A percentile compares a stretch with the other conserved stretches of the same genome.
Evolutionary conservation across 2,329 filamentous ascomycete species (phyloP).

Genomic region (Torrubiellomyces zombiae): DNA sequence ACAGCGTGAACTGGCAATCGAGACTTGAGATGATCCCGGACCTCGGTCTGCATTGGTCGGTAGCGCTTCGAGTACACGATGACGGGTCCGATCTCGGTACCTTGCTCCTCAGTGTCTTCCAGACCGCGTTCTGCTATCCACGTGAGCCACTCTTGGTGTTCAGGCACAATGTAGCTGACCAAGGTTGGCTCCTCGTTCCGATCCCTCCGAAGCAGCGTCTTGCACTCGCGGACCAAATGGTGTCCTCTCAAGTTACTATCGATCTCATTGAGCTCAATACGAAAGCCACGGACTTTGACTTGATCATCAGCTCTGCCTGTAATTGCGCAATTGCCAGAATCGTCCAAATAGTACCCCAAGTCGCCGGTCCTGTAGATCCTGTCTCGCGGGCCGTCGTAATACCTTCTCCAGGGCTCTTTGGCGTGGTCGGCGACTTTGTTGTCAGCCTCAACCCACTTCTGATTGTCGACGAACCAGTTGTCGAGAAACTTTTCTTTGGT

Average conservation of each 20-base stretch:
- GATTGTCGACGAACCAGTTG: conserved; percentile 73
- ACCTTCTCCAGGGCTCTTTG: conserved; percentile 58
- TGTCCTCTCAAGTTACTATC: conserved; percentile 65
- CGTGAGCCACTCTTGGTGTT: conserved; percentile 52
- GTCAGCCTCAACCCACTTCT: conserved; percentile 51
- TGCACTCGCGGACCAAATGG: conserved; percentile 64
- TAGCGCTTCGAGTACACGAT: conserved; percentile 27
- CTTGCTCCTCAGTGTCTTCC: conserved; percentile 38
- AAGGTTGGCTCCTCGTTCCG: conserved; percentile 53
- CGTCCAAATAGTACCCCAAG: conserved; percentile 58
- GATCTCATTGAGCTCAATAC: conserved; percentile 89
- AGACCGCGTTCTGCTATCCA: conserved; percentile 43
- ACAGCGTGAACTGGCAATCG: conserved; percentile 26
- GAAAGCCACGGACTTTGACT: conserved; percentile 90
- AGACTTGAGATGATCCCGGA: conserved; percentile 51
- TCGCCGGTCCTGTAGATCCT: conserved; percentile 79
- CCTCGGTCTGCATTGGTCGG: conserved; percentile 28
- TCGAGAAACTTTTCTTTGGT: conserved; percentile 62
- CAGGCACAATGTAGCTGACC: conserved; percentile 78
- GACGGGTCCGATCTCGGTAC: conserved; percentile 25
- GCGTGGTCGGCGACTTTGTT: conserved; percentile 26
- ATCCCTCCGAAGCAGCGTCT: conserved; percentile 51
- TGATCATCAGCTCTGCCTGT: conserved; percentile 74
- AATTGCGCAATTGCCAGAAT: conserved; percentile 54
- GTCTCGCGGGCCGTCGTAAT: conserved; percentile 70